A percentile compares a stretch with the other conserved stretches of the same genome.
These are phyloP conservation scores for Starmerella gropengiesseri DNA, from an alignment of 805 yeast genomes.

Conservation along the genomic window DNA sequence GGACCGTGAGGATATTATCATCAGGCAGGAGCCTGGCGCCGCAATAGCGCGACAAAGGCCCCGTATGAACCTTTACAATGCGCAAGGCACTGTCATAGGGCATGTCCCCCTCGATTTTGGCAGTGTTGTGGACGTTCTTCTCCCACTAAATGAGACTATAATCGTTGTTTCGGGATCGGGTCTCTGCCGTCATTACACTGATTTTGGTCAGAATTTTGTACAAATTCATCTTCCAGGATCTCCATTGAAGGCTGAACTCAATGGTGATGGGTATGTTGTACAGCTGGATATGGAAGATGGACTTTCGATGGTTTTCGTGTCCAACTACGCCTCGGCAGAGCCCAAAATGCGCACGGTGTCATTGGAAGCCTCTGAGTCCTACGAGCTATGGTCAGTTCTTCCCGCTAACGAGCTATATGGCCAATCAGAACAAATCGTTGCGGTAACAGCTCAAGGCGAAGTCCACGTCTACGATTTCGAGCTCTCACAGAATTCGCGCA, in stretches of 20 bases:
- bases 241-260: background rate
- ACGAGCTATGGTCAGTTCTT: background rate
- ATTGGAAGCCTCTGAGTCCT: background rate
- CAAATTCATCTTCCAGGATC: constrained; percentile 12
- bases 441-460: background rate
- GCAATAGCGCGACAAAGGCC: constrained; percentile 5
- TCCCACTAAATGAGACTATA: constrained; percentile 44
- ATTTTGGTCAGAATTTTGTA: constrained; percentile 55
- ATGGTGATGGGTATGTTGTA: constrained; percentile 1
- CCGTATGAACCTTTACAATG: constrained; percentile 26
- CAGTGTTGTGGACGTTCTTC: constrained; percentile 43
- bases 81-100: constrained; percentile 27
- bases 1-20: constrained; percentile 17
- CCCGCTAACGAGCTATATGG: background rate
- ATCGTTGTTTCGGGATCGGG: constrained; percentile 46
- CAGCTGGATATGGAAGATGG: constrained; percentile 1
- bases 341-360: background rate
- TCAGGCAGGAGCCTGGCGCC: constrained; percentile 1
- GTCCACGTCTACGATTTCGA: background rate
- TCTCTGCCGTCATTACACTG: constrained; percentile 46
- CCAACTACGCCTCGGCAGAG: background rate
- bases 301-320: constrained; percentile 1
- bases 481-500: background rate
- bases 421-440: background rate
- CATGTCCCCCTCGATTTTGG: constrained; percentile 36